Evolutionary conservation across 2,329 filamentous ascomycete genomes (phyloP).

Genomic region (Colletotrichum gigasporum): DNA sequence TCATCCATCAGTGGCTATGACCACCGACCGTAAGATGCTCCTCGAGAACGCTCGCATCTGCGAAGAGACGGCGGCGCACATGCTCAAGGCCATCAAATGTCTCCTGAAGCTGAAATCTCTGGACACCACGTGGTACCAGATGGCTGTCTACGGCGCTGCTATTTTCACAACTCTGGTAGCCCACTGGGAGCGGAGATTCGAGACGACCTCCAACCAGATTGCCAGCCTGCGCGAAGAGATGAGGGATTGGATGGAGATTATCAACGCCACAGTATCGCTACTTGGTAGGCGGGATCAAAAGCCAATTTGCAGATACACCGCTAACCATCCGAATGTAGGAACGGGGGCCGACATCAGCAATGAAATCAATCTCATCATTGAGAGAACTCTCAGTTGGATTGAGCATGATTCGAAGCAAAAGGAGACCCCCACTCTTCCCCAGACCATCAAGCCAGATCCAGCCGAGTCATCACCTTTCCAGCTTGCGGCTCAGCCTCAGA

Average conservation of each 20-base stretch:
- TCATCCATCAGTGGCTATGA: conserved; percentile 69
- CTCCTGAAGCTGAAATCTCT: conserved; percentile 73
- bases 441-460: conserved; percentile 19
- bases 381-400: conserved; percentile 62
- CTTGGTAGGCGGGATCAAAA: conserved; percentile 62
- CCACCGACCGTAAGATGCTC: conserved; percentile 62
- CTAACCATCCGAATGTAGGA: conserved; percentile 43
- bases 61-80: conserved; percentile 70
- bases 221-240: conserved; percentile 72
- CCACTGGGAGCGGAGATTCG: conserved; percentile 72
- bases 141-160: conserved; percentile 76
- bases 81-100: conserved; percentile 68
- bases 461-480: conserved; percentile 11
- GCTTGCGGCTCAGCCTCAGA: conserved; percentile 12
- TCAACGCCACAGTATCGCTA: conserved; percentile 73
- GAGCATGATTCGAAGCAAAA: conserved; percentile 52
- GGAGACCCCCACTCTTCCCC: conserved; percentile 1
- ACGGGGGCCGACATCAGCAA: conserved; percentile 53
- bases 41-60: conserved; percentile 73
- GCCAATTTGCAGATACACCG: neutral
- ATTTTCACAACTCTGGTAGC: conserved; percentile 78
- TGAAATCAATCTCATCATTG: conserved; percentile 58
- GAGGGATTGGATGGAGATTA: conserved; percentile 73
- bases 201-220: conserved; percentile 67
- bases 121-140: conserved; percentile 82